phyloP scores from a whole-genome alignment of 176 grass and related monocot species.

The Oryza punctata region DNA sequence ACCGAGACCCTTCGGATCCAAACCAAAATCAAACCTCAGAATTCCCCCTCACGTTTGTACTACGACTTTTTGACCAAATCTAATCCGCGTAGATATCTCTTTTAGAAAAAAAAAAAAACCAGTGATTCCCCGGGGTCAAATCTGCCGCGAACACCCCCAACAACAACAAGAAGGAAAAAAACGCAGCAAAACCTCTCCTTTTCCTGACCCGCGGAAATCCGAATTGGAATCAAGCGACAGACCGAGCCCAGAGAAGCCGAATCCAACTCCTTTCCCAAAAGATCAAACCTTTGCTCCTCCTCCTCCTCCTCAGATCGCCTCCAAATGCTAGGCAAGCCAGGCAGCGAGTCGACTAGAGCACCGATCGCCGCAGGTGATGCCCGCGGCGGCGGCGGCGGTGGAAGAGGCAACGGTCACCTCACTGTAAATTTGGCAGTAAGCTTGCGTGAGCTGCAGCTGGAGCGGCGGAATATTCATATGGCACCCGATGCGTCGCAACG shows the following conservation, averaged over 20 bases:
- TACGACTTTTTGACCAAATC: slow-evolving; percentile 33
- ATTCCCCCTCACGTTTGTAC: slow-evolving; percentile 18
- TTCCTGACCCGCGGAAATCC: background rate
- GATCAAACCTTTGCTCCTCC: background rate
- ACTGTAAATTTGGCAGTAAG: background rate
- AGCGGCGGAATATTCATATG: background rate
- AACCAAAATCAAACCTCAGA: background rate
- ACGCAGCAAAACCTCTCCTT: background rate
- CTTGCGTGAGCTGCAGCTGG: background rate
- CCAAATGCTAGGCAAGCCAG: background rate
- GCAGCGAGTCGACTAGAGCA: background rate
- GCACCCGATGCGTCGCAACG: too few relatives aligned
- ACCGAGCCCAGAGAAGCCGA: background rate
- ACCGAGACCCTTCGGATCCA: slow-evolving; percentile 1
- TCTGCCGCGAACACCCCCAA: background rate
- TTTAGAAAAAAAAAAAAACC: background rate
- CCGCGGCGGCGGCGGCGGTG: background rate
- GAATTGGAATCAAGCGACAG: background rate
- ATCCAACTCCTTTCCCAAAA: slow-evolving; percentile 26
- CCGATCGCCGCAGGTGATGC: too few relatives aligned
- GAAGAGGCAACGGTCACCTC: slow-evolving; percentile 47
- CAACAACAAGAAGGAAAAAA: background rate
- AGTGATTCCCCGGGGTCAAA: slow-evolving; percentile 29
- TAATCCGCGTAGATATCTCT: background rate
- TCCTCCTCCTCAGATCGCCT: slow-evolving; percentile 22